These are phyloP conservation scores for Stachybotrys chartarum DNA, from an alignment of 2,329 filamentous ascomycete genomes.

Conservation along the genomic window DNA sequence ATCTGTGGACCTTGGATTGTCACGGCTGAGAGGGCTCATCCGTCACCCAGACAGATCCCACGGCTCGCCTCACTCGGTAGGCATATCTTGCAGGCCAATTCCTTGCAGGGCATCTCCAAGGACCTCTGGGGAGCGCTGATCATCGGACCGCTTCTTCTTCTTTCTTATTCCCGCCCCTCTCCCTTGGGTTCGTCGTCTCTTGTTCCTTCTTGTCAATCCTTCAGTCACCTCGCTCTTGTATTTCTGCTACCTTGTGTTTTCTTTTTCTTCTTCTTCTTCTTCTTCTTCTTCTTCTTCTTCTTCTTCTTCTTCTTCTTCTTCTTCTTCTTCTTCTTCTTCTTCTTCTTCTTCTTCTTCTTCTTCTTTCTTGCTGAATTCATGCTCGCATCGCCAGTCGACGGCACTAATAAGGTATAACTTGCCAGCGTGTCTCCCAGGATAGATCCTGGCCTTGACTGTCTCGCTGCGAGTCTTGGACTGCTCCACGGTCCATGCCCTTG, in stretches of 20 bases:
- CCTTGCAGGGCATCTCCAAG: not conserved
- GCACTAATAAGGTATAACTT: not conserved
- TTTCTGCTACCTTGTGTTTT: too few relatives aligned
- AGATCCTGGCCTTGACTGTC: conserved; percentile 1
- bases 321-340: not conserved
- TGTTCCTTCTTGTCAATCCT: not conserved
- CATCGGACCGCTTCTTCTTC: not conserved
- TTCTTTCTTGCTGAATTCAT: not conserved
- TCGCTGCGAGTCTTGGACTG: conserved; percentile 1
- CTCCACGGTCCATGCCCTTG: not conserved
- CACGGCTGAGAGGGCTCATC: not conserved
- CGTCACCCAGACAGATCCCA: not conserved
- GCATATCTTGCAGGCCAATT: not conserved
- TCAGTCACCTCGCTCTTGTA: too few relatives aligned
- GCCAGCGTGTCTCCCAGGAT: not conserved
- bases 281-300: not conserved
- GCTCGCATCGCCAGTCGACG: not conserved
- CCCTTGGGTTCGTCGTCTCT: not conserved
- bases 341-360: not conserved
- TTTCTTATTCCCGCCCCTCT: not conserved
- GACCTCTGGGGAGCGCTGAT: not conserved
- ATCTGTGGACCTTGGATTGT: not conserved
- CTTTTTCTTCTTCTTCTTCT: not conserved
- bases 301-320: not conserved
- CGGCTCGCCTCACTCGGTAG: not conserved